Conservation (phyloP, 2,329 filamentous ascomycete species). For the Hortaea werneckii region DNA sequence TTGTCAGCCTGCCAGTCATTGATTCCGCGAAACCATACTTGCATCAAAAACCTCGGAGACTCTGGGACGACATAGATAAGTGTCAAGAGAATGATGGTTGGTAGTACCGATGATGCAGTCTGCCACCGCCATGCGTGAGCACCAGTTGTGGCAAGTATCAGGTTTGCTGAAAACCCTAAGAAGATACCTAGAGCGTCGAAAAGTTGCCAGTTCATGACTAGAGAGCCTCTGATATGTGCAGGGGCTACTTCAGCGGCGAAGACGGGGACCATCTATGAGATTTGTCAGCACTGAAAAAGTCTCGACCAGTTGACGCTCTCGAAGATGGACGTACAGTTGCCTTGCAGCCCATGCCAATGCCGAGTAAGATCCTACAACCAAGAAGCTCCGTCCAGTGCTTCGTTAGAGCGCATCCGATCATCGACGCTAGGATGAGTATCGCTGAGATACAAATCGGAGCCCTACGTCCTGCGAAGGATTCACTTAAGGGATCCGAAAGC, state of each 20-base stretch:
- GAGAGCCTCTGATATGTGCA: conserved; percentile 14
- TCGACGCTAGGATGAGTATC: conserved; percentile 20
- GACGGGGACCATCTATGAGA: conserved; percentile 13
- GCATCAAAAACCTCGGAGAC: conserved; percentile 21
- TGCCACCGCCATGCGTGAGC: conserved; percentile 20
- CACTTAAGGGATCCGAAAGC: conserved; percentile 24
- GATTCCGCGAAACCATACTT: not conserved
- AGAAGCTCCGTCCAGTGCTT: conserved; percentile 21
- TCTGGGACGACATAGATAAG: conserved; percentile 21
- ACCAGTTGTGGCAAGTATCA: conserved; percentile 14
- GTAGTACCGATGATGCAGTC: conserved; percentile 18
- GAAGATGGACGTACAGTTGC: conserved; percentile 11
- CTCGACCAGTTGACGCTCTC: no score
- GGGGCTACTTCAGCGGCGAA: conserved; percentile 24
- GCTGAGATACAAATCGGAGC: conserved; percentile 21
- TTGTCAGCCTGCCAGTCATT: not conserved
- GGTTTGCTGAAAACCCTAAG: conserved; percentile 20
- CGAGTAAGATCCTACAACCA: conserved; percentile 22
- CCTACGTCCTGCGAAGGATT: conserved; percentile 22
- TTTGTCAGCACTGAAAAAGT: no score
- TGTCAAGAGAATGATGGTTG: conserved; percentile 17
- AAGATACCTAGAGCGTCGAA: conserved; percentile 24
- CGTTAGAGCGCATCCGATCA: conserved; percentile 21
- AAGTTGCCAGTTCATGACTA: conserved; percentile 25
- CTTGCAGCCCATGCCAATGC: conserved; percentile 26